phyloP scores from a whole-genome alignment of 169 alveolate species.

The Plasmodium billcollinsi region DNA sequence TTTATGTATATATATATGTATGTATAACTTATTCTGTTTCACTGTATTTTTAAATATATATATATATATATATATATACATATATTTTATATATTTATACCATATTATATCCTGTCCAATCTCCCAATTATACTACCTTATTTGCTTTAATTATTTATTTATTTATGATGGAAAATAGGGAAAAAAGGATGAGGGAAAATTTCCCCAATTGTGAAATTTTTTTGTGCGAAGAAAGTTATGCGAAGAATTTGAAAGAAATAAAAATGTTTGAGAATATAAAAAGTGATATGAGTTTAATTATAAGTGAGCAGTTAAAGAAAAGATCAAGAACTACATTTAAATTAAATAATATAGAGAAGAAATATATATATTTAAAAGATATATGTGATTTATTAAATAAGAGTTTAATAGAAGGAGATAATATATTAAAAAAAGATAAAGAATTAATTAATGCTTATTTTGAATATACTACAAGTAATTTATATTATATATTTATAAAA shows the following conservation, averaged over 20 bases:
- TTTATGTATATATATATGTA: too few relatives aligned
- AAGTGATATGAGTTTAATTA: constrained; percentile 70
- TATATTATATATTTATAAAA: constrained; percentile 52
- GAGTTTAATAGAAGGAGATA: constrained; percentile 12
- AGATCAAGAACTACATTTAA: constrained; percentile 54
- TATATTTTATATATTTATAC: too few relatives aligned
- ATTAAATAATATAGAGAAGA: constrained; percentile 57
- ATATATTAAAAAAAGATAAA: constrained; percentile 47
- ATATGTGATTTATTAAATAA: constrained; percentile 58
- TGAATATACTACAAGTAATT: constrained; percentile 72
- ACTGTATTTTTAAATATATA: too few relatives aligned
- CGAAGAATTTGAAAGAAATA: constrained; percentile 51
- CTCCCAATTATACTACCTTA: too few relatives aligned
- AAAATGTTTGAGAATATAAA: constrained; percentile 76
- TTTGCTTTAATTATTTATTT: too few relatives aligned
- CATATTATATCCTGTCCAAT: too few relatives aligned
- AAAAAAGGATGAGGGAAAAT: constrained; percentile 3
- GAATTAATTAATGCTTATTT: constrained; percentile 52
- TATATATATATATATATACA: too few relatives aligned
- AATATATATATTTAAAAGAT: constrained; percentile 52
- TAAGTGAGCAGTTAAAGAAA: constrained; percentile 54
- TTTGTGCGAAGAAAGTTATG: constrained; percentile 10
- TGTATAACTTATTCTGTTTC: too few relatives aligned
- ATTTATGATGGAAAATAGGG: constrained; percentile 19
- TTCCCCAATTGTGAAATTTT: neutral